Base-by-base conservation (phyloP, 805 yeast genomes). In the Zygotorulaspora sp. region DNA sequence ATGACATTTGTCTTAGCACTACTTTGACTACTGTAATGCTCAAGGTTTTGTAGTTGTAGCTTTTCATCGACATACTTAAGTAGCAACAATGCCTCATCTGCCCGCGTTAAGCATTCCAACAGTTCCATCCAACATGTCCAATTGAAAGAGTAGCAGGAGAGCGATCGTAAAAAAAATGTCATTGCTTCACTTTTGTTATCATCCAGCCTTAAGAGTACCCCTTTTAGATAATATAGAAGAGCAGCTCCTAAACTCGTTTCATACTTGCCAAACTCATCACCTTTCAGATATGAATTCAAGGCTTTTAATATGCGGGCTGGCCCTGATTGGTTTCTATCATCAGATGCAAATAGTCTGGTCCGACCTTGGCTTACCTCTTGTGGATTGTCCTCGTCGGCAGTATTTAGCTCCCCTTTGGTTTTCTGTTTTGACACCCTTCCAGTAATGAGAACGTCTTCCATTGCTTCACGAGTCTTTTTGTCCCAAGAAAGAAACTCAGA, bases 121-220 rank as follows among this genome's bases (percentile, higher is more conserved):
- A 92, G 66, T 55, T 90, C 97, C 40, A 73, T 70, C 97, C 97
- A 92, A 41, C 92, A 83, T 38, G 89, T 75, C 98, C 98, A 92
- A 58, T 90, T 90, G 58, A 72, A 83, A 0, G 97, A 95, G 50
- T 80, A 87, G 19, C 71, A 35, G 16, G 71, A 65, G 10, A 90
- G 55, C 1, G 96, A 81, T 32, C 69, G 70, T 20, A 78, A 66
- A 21, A 89, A 70, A 30, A 67, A 66, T 16, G 72, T 67, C 40
- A 80, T 78, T 0, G 97, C 96, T 23, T 66, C 57, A 2, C 64
- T 48, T n/a, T 63, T 62, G 46, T 81, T 78, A 33, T 78, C 78
- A 50, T 80, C 80, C 17, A 45, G 41, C 49, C 77, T 80, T 37
- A 78, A 64, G 32, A 80, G 65, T 1, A 84, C 66, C 1, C 97